Evolutionary conservation across 2,329 filamentous ascomycete genomes (phyloP).

Genomic region (Trichoderma pleuroti): DNA sequence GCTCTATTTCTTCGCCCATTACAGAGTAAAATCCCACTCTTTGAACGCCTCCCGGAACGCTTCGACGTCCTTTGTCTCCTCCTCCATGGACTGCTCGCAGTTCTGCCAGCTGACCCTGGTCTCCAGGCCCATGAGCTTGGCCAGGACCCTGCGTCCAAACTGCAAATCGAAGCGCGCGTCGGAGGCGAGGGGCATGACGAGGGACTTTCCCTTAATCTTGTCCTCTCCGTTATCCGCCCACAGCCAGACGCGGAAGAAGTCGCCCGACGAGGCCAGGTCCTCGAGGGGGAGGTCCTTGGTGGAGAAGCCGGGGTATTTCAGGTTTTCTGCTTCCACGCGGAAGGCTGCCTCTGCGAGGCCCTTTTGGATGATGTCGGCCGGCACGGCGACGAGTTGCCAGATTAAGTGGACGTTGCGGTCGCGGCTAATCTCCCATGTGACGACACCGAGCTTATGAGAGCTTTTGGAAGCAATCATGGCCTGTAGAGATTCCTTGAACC

Average conservation of each 20-base stretch:
- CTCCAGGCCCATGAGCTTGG: conserved; percentile 80
- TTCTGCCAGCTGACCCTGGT: conserved; percentile 80
- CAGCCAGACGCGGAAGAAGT: conserved; percentile 82
- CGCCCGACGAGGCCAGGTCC: conserved; percentile 46
- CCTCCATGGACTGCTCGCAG: conserved; percentile 69
- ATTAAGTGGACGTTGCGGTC: conserved; percentile 79
- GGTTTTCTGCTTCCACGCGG: conserved; percentile 80
- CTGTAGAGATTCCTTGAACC: conserved; percentile 74
- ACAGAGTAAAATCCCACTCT: conserved; percentile 75
- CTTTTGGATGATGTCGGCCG: conserved; percentile 61
- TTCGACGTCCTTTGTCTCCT: conserved; percentile 75
- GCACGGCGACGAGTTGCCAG: conserved; percentile 87
- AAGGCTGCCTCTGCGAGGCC: conserved; percentile 86
- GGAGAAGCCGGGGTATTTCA: conserved; percentile 51
- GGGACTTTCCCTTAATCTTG: conserved; percentile 56
- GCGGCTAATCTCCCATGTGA: conserved; percentile 91
- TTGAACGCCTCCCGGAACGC: conserved; percentile 80
- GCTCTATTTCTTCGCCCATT: conserved; percentile 11
- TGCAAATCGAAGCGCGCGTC: conserved; percentile 82
- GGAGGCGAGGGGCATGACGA: conserved; percentile 70
- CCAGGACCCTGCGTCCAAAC: conserved; percentile 82
- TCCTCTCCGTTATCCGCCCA: conserved; percentile 60
- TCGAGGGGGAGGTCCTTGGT: conserved; percentile 48
- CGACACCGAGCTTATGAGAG: conserved; percentile 65
- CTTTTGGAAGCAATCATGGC: conserved; percentile 64